Evolutionary conservation across 164 flowering plant species (phyloP).

Genomic region (Kingdonia uniflora): DNA sequence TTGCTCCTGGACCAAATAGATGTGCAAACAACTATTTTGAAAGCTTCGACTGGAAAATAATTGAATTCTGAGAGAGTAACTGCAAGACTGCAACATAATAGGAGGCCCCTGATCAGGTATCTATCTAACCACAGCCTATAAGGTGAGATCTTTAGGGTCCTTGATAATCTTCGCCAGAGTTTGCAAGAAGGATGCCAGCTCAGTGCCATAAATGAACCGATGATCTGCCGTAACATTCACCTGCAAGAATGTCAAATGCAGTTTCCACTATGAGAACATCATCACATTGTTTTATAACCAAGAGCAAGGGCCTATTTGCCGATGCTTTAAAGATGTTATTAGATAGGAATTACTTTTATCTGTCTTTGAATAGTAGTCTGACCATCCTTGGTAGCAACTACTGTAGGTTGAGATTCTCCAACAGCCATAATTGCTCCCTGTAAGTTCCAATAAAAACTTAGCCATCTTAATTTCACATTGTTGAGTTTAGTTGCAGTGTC

Average conservation of each 20-base stretch:
- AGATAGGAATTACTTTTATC: constrained; percentile 61
- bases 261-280: not conserved
- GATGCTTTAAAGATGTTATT: too few species aligned
- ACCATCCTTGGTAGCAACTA: constrained; percentile 83
- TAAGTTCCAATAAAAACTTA: constrained; percentile 6
- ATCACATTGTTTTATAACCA: too few species aligned
- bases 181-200: constrained; percentile 86
- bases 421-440: constrained; percentile 99
- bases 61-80: too few species aligned
- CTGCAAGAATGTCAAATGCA: constrained; percentile 20
- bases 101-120: too few species aligned
- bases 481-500: too few species aligned
- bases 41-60: too few species aligned
- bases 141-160: constrained; percentile 84
- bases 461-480: too few species aligned
- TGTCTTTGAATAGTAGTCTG: constrained; percentile 78
- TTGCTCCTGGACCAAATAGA: too few species aligned
- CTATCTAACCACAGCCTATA: constrained; percentile 20
- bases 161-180: constrained; percentile 78
- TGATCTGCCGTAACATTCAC: constrained; percentile 98
- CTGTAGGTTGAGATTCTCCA: constrained; percentile 78
- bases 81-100: too few species aligned
- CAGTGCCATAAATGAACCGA: constrained; percentile 91
- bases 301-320: too few species aligned
- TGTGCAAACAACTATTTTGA: too few species aligned